Conservation (phyloP, 2,329 filamentous ascomycete species). For the Neoarthrinium moseri region DNA sequence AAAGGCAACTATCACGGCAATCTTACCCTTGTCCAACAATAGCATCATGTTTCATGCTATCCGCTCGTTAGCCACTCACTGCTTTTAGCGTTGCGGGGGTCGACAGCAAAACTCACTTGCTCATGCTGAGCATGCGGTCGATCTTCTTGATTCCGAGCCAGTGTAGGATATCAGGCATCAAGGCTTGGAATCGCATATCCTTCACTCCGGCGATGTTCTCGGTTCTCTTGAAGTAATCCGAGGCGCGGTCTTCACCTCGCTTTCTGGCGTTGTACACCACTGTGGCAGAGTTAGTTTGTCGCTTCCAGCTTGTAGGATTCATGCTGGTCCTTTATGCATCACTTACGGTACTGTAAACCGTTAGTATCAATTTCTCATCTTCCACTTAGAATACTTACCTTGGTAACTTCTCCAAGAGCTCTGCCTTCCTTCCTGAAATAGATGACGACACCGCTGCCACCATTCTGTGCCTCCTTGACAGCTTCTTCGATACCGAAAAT, state of each 20-base stretch:
- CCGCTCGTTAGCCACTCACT: slow-evolving; percentile 23
- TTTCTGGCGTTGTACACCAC: slow-evolving; percentile 79
- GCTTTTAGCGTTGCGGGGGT: slow-evolving; percentile 2
- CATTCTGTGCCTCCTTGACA: slow-evolving; percentile 93
- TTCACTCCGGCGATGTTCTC: slow-evolving; percentile 98
- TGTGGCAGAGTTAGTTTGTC: too few species aligned
- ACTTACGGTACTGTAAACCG: slow-evolving; percentile 44
- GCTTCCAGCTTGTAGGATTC: too few species aligned
- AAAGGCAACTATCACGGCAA: slow-evolving; percentile 18
- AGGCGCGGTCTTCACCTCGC: slow-evolving; percentile 75
- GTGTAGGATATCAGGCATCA: slow-evolving; percentile 97
- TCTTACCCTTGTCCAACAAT: slow-evolving; percentile 76
- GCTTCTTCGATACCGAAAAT: slow-evolving; percentile 98
- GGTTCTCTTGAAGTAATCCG: slow-evolving; percentile 95
- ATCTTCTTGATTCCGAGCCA: slow-evolving; percentile 99
- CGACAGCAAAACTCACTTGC: slow-evolving; percentile 63
- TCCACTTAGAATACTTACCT: slow-evolving; percentile 56
- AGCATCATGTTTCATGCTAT: slow-evolving; percentile 85
- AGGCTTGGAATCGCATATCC: slow-evolving; percentile 94
- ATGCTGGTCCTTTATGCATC: not conserved
- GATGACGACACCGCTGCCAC: slow-evolving; percentile 91
- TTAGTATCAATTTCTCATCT: slow-evolving; percentile 26
- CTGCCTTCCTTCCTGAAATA: slow-evolving; percentile 98
- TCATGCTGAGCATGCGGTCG: slow-evolving; percentile 98
- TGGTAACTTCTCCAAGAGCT: slow-evolving; percentile 92